These are phyloP conservation scores for Lactarius vividus DNA, from an alignment of 768 basidiomycete genomes.

Conservation along the genomic window DNA sequence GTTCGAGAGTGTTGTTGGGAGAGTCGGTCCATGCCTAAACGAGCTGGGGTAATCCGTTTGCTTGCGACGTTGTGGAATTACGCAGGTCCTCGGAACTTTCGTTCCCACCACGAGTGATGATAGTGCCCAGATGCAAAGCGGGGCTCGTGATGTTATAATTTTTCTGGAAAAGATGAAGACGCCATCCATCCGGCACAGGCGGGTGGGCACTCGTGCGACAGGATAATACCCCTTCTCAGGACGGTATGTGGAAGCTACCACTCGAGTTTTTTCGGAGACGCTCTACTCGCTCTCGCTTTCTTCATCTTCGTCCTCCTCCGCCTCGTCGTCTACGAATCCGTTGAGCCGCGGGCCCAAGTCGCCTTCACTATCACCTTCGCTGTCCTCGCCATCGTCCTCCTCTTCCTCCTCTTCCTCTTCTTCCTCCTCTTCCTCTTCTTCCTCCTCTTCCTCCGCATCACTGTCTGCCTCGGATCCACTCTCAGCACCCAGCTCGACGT, in stretches of 20 bases:
- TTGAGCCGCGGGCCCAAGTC: constrained; percentile 28
- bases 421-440: constrained; percentile 52
- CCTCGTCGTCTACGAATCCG: constrained; percentile 57
- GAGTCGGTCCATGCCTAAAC: too few relatives aligned
- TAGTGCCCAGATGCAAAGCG: not conserved
- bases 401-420: constrained; percentile 62
- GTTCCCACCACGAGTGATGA: not conserved
- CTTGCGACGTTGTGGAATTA: not conserved
- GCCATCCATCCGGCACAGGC: not conserved
- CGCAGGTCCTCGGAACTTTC: not conserved
- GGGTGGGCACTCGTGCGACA: not conserved
- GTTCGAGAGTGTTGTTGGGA: not conserved
- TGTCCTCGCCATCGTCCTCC: constrained; percentile 53
- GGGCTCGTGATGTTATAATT: not conserved
- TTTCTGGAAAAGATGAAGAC: not conserved
- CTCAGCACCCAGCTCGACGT: constrained; percentile 68
- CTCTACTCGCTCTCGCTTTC: constrained; percentile 29
- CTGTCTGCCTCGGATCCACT: constrained; percentile 53
- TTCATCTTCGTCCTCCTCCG: constrained; percentile 52
- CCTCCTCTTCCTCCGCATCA: constrained; percentile 47
- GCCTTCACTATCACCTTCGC: constrained; percentile 50
- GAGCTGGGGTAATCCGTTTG: too few relatives aligned
- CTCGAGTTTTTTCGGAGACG: not conserved
- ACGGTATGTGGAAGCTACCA: not conserved
- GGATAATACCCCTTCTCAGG: not conserved